Evolutionary conservation across 78 protist genomes (phyloP).

Genomic region (Tieghemostelium lacteum): DNA sequence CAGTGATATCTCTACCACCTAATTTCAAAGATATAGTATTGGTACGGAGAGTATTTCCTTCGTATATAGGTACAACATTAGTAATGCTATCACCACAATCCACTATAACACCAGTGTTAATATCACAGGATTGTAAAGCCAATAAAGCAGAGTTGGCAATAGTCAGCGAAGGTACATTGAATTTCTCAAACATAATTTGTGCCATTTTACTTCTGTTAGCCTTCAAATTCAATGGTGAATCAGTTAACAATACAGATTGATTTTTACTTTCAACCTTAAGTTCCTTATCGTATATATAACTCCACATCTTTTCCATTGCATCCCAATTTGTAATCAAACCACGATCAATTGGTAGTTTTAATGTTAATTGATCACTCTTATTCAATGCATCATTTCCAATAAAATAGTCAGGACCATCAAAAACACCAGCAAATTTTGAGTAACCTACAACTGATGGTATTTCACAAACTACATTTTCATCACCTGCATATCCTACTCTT

Average conservation of each 20-base stretch:
- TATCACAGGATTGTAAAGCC: background rate
- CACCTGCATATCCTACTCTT: background rate
- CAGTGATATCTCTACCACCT: constrained; percentile 96
- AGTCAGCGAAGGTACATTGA: constrained; percentile 43
- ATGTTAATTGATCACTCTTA: background rate
- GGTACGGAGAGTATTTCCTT: constrained; percentile 83
- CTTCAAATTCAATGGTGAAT: constrained; percentile 81
- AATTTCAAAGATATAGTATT: constrained; percentile 91
- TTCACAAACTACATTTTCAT: background rate
- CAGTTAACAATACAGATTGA: constrained; percentile 70
- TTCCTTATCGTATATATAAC: background rate
- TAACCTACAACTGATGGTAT: background rate
- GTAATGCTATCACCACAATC: background rate
- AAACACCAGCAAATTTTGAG: background rate
- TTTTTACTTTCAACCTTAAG: constrained; percentile 48
- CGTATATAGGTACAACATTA: constrained; percentile 34
- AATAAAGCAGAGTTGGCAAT: constrained; percentile 82
- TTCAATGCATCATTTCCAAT: no score
- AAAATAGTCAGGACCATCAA: background rate
- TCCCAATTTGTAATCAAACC: background rate
- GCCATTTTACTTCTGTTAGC: constrained; percentile 73
- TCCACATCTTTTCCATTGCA: background rate
- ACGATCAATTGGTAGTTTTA: background rate
- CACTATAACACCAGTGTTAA: background rate
- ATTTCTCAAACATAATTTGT: constrained; percentile 86